A percentile compares a stretch with the other conserved stretches of the same genome.
These are phyloP conservation scores for Arthrobotrys entomopaga DNA, from an alignment of 2,329 filamentous ascomycete species.

Conservation along the genomic window DNA sequence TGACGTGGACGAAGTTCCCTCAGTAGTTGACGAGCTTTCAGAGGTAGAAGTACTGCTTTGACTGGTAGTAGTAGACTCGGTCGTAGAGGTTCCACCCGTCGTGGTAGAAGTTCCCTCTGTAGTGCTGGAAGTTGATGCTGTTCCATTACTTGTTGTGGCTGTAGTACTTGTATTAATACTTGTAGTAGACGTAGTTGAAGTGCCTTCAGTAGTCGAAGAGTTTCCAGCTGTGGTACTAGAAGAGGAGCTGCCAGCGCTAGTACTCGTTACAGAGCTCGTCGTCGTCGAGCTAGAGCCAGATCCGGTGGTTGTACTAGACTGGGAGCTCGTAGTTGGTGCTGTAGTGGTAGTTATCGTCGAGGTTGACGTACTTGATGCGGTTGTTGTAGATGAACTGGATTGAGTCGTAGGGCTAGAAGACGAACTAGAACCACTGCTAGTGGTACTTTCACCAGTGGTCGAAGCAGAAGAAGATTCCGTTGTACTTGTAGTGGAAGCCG, in stretches of 20 bases:
- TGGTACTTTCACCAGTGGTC: background rate
- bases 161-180: background rate
- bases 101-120: slow-evolving; percentile 1
- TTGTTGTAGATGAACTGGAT: background rate
- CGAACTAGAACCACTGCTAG: background rate
- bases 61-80: no score
- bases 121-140: background rate
- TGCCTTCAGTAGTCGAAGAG: background rate
- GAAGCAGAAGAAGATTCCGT: background rate
- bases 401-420: background rate
- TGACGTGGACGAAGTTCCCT: background rate
- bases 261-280: background rate
- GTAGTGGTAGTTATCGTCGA: background rate
- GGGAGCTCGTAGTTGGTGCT: background rate
- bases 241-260: background rate
- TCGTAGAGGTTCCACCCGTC: background rate
- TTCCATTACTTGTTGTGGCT: background rate
- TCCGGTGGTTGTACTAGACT: background rate
- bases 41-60: background rate
- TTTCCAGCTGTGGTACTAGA: background rate
- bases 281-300: background rate
- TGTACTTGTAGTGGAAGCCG: background rate
- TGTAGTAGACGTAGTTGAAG: background rate
- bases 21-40: background rate
- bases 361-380: background rate